Evolutionary conservation across 2,329 filamentous ascomycete species (phyloP).

Genomic region (Phaeosphaeriaceae sp.): DNA sequence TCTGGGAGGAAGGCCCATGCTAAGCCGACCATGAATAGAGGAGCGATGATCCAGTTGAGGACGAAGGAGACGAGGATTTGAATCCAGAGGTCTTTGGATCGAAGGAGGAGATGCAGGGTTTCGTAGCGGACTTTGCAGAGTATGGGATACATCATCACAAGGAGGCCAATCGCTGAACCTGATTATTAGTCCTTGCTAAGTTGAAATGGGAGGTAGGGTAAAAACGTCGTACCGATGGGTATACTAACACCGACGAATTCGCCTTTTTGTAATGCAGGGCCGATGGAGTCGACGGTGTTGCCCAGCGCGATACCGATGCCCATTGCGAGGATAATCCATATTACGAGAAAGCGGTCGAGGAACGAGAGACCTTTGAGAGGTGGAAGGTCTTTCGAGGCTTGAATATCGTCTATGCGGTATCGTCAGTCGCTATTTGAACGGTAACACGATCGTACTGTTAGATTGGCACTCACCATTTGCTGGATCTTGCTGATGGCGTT

Average conservation of each 20-base stretch:
- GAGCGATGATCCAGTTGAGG: constrained; percentile 84
- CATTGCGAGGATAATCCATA: constrained; percentile 82
- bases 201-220: neutral
- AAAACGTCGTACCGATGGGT: constrained; percentile 63
- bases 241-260: constrained; percentile 75
- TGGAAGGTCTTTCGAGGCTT: constrained; percentile 15
- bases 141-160: constrained; percentile 96
- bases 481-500: neutral
- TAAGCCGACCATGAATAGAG: constrained; percentile 78
- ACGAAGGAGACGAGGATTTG: constrained; percentile 80
- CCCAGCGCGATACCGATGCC: constrained; percentile 75
- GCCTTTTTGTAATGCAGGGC: constrained; percentile 70
- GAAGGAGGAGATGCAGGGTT: constrained; percentile 71
- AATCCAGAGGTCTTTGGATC: constrained; percentile 70
- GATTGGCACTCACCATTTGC: too few relatives aligned
- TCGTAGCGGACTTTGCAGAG: constrained; percentile 86
- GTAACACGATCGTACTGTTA: too few relatives aligned
- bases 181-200: neutral
- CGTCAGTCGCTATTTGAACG: neutral
- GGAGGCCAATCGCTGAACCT: constrained; percentile 71
- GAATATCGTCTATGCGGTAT: constrained; percentile 1
- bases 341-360: constrained; percentile 54
- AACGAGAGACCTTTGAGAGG: constrained; percentile 51
- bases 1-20: constrained; percentile 65
- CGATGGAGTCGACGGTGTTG: constrained; percentile 73